Base-by-base conservation (phyloP, 1,139 yeast species). In the Hansenula anomala region DNA sequence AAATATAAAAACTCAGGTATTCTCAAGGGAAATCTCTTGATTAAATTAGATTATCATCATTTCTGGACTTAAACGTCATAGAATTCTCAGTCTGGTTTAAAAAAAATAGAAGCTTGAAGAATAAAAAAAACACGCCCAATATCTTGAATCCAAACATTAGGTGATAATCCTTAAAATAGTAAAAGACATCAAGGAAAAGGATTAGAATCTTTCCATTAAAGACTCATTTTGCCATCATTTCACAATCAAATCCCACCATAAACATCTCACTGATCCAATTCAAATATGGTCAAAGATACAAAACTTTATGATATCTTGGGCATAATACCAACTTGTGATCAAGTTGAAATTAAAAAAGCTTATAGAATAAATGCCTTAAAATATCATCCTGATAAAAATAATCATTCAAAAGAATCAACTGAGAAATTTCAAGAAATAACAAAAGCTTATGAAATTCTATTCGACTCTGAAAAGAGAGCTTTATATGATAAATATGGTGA, bases 361-460 rank as follows among this genome's bases (percentile, higher is more conserved):
- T 89, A 87, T 53, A 72, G 73, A 41, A 56, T 57, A n/a, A 71
- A 72, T 27, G 68, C 89, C 10, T 61, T 88, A 4, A 57, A 61
- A 11, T 60, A 74, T 33, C 96, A 88, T 58, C 96, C 96, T 0
- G 96, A 88, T 56, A 88, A 87, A 56, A 63, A 60, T 38, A 52
- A 48, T 63, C 66, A 63, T 30, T 61, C 69, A 2, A 74, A 73
- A 55, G 61, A 59, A 30, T 77, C 83, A 3, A 80, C 80, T 32
- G 75, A 70, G 52, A 73, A 67, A 58, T 79, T 79, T 54, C 79
- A 78, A 56, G 77, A 75, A 51, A 61, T 78, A 39, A 71, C 78
- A 8, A 69, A 64, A 47, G 84, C 83, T n/a, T 78, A 78, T 54
- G 81, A 77, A 52, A 64, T 75, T 27, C 64, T 79, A 36, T 64